Evolutionary conservation across 2,329 filamentous ascomycete species (phyloP), one percentile per base, ranked within the genome.

Genomic region (Trichoderma guizhouense): DNA sequence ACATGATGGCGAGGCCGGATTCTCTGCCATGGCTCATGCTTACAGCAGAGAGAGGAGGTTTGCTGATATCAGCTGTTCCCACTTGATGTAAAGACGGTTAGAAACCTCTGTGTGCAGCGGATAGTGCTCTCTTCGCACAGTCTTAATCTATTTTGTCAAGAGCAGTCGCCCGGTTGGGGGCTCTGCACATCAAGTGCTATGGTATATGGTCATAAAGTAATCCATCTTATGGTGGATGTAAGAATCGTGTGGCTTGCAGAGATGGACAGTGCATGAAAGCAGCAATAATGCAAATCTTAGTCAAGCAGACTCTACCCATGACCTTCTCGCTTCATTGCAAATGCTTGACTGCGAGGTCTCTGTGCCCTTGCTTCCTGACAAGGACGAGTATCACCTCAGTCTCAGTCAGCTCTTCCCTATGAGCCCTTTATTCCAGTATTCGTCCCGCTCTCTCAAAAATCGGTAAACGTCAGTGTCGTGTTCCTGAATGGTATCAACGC

Each of bases 401-500:
- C 43, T 21, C 43, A n/a, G 8, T 51, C n/a, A 51, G 43, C 43
- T 51, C 43, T 12, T 21, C 43, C 43, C n/a, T 9, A 21, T 11
- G n/a, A 21, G 5, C 15, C n/a, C 11, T 53, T 24, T 1, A 24
- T 14, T 53, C 47, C 4, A 24, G 21, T 24, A 24, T 24, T 24
- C 11, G 3, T 14, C 43, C 18, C 21, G 11, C 47, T 53, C 15
- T 1, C 0, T 61, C 39, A 69, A 34, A 69, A 67, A 3, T 30
- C 18, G 15, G 39, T 5, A 64, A 83, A 84, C 1, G 78, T 78
- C 69, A 83, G 70, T 2, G 69, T 75, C 7, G 67, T 36, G 66
- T 83, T 84, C 71, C 76, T 81, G 57, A 83, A 83, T 1, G 82
- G 82, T 65, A 84, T 83, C 71, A 84, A 63, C 3, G 83, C 83